Evolutionary conservation across 768 basidiomycete genomes (phyloP).

Genomic region (Galerina sulciceps): DNA sequence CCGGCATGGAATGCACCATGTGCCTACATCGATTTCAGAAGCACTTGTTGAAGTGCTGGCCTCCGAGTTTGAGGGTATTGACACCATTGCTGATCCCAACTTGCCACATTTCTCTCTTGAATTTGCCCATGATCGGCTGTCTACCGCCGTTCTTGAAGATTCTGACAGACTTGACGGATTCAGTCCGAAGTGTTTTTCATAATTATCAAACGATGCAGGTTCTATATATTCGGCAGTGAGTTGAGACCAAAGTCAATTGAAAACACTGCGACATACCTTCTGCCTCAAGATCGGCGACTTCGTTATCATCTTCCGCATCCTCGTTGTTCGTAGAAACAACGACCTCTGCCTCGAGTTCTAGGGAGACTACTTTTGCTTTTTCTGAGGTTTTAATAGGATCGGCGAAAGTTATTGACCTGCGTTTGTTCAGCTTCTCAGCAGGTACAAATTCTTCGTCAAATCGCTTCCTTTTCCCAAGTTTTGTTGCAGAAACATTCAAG

Average conservation of each 20-base stretch:
- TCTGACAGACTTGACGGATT: conserved; percentile 56
- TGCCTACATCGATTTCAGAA: conserved; percentile 38
- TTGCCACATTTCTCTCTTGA: conserved; percentile 54
- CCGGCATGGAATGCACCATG: not conserved
- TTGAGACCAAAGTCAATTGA: not conserved
- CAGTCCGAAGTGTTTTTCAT: conserved; percentile 78
- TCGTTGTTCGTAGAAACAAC: conserved; percentile 31
- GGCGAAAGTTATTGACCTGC: conserved; percentile 45
- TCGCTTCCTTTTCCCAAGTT: conserved; percentile 60
- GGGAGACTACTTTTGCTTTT: conserved; percentile 20
- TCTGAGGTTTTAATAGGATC: conserved; percentile 24
- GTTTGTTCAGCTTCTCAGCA: conserved; percentile 72
- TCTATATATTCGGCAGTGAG: conserved; percentile 2
- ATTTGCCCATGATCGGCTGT: conserved; percentile 60
- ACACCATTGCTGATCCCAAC: conserved; percentile 59
- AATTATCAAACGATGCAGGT: conserved; percentile 41
- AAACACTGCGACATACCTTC: conserved; percentile 28
- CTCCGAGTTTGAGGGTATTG: conserved; percentile 46
- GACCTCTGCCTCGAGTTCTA: conserved; percentile 25
- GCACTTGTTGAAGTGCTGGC: conserved; percentile 28
- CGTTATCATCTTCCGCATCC: conserved; percentile 6
- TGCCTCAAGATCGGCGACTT: conserved; percentile 27
- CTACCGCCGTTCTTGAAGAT: conserved; percentile 52
- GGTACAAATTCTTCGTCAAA: conserved; percentile 47
- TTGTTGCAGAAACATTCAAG: conserved; percentile 87